Base-by-base conservation (phyloP, 1,284 basidiomycete genomes). In the Malassezia yamatoensis region DNA sequence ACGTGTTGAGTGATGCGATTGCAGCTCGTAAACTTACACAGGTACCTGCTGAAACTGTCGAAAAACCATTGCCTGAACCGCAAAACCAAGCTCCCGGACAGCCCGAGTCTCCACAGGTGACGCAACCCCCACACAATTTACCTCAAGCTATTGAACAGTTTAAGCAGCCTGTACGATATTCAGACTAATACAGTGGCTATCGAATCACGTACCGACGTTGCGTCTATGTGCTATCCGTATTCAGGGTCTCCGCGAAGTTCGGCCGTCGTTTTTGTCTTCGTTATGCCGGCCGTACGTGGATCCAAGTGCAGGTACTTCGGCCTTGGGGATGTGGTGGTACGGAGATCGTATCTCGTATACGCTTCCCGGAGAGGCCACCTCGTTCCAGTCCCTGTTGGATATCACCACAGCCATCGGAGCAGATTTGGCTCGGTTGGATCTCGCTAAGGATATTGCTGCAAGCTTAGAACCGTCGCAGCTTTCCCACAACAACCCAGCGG, bases 231-330 rank as follows among this genome's bases (percentile, higher is more conserved):
- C 85, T 1, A 85, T 96, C 39, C 85, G 85, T 55, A 81, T 96
- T 18, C 81, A 85, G 54, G 90, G 90, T 50, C 83, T 88, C 0
- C 76, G 78, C 2, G 77, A 81, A 36, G 90, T 90, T 0, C 83
- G 90, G 8, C 77, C 82, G 29, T 82, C 84, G 0, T 96, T 96
- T 78, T 82, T 96, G 16, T 80, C 79, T 16, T 84, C 81, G 48
- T 78, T 96, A 58, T 81, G 94, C 53, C 78, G 82, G 29, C 90
- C 90, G 0, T 81, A 82, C 70, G 74, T 83, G 42, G 65, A 74
- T 45, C 40, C 76, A 35, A 67, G 60, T 45, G 71, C 4, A 68
- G 34, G 46, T 73, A 36, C 32, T 69, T 72, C 45, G 49, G 54
- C 32, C 58, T 15, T 47, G n/a, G 43, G 49, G 5, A 34, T 37